Percentiles rank a stretch among this genome's conserved stretches.
Conservation (phyloP, 2,329 filamentous ascomycete species). For the Fusarium praegraminearum region DNA sequence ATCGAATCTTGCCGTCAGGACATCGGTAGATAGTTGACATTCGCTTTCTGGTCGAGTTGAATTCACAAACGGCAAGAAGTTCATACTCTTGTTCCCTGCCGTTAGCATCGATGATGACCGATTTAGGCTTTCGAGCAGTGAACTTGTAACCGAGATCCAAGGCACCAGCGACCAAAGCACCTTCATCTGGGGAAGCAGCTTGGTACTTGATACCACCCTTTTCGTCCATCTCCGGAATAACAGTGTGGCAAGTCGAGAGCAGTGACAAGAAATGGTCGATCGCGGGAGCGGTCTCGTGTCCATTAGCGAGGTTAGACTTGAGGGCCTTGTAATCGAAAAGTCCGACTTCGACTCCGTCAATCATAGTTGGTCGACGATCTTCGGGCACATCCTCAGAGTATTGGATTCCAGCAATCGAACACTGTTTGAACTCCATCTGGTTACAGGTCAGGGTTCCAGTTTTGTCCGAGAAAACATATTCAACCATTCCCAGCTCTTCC, state of each 20-base stretch:
- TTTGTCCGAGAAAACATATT: constrained; percentile 99
- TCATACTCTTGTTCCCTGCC: constrained; percentile 85
- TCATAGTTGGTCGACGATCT: constrained; percentile 82
- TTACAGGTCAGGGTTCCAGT: constrained; percentile 98
- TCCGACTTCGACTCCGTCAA: constrained; percentile 81
- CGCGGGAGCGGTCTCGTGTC: constrained; percentile 62
- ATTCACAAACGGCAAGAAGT: constrained; percentile 95
- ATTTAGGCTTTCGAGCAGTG: constrained; percentile 86
- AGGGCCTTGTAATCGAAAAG: constrained; percentile 87
- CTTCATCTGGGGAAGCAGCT: constrained; percentile 96
- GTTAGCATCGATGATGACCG: constrained; percentile 84
- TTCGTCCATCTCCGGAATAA: constrained; percentile 90
- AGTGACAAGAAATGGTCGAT: constrained; percentile 88
- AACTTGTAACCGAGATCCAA: constrained; percentile 89
- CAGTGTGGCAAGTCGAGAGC: constrained; percentile 92
- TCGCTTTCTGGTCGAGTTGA: constrained; percentile 92
- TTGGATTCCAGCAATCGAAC: constrained; percentile 90
- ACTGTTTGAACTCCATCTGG: constrained; percentile 98
- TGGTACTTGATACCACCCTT: constrained; percentile 95
- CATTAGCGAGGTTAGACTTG: constrained; percentile 72
- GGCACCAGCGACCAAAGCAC: constrained; percentile 94
- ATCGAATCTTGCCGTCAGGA: constrained; percentile 92
- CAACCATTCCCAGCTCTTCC: constrained; percentile 96
- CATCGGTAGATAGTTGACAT: constrained; percentile 99
- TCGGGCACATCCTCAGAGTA: constrained; percentile 94